Percentiles rank a stretch among this genome's conserved stretches.
These are phyloP conservation scores for Alternaria rosae DNA, from an alignment of 2,329 filamentous ascomycete species.

Conservation along the genomic window DNA sequence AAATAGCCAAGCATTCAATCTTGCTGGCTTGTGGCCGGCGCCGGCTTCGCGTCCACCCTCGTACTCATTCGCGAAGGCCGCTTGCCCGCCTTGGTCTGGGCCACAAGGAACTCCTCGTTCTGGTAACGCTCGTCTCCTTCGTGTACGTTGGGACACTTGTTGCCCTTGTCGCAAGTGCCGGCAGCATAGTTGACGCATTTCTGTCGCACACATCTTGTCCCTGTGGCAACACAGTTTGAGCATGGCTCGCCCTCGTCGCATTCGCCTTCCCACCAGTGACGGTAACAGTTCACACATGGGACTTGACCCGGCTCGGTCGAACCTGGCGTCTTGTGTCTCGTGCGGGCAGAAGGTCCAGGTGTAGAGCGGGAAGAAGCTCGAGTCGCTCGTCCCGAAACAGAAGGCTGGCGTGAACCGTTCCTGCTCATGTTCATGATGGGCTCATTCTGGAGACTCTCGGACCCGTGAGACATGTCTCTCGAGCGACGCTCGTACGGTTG, in stretches of 20 bases:
- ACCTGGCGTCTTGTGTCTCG: background rate
- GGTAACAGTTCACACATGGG: constrained; percentile 1
- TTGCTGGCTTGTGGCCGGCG: background rate
- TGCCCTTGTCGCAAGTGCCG: background rate
- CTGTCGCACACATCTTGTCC: background rate
- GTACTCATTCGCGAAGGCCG: background rate
- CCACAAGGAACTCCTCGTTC: background rate
- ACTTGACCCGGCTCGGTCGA: background rate
- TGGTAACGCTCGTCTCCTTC: background rate
- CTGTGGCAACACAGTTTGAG: background rate
- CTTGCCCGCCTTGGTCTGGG: background rate
- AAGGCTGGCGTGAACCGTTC: background rate
- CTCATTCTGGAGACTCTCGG: background rate
- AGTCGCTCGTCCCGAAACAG: background rate
- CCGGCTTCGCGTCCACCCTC: background rate
- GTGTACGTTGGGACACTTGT: background rate
- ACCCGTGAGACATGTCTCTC: background rate
- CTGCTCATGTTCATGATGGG: background rate
- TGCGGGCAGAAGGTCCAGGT: background rate
- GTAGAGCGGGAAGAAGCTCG: background rate
- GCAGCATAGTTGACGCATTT: constrained; percentile 1
- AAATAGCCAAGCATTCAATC: background rate
- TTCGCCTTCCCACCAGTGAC: background rate
- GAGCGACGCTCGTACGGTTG: background rate
- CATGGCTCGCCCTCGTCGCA: background rate